Evolutionary conservation across 148 eudicot species (phyloP).

Genomic region (Polygonum maritimum): DNA sequence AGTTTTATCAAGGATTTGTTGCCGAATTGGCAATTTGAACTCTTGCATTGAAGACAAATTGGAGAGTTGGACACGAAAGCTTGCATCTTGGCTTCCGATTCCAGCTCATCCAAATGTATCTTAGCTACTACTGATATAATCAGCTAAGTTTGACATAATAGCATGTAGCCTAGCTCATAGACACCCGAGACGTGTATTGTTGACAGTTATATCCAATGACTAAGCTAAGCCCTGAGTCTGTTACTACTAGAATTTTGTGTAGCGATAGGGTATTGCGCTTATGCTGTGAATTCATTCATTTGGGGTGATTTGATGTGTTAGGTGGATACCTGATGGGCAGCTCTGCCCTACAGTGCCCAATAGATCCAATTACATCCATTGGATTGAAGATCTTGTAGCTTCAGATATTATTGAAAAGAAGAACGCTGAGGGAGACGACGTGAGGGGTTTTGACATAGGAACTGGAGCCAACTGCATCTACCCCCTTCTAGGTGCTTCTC

Average conservation of each 20-base stretch:
- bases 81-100: not conserved
- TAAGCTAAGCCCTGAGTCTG: not conserved
- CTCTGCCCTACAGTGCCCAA: constrained; percentile 97
- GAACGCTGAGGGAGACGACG: constrained; percentile 22
- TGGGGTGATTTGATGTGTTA: constrained; percentile 13
- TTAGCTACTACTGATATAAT: not conserved
- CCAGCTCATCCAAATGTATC: no score
- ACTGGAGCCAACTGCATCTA: constrained; percentile 95
- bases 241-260: constrained; percentile 3
- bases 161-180: not conserved
- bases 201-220: not conserved
- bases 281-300: not conserved
- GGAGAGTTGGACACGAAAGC: not conserved
- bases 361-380: constrained; percentile 91
- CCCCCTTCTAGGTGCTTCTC: constrained; percentile 94
- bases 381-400: constrained; percentile 86
- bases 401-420: constrained; percentile 50
- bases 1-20: not conserved
- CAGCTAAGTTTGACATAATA: not conserved
- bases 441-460: constrained; percentile 87
- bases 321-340: constrained; percentile 99
- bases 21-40: not conserved
- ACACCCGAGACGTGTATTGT: not conserved
- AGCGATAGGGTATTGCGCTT: not conserved
- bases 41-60: not conserved